phyloP scores from a whole-genome alignment of 176 grass and related monocot species.

The Phoenix roebelenii region DNA sequence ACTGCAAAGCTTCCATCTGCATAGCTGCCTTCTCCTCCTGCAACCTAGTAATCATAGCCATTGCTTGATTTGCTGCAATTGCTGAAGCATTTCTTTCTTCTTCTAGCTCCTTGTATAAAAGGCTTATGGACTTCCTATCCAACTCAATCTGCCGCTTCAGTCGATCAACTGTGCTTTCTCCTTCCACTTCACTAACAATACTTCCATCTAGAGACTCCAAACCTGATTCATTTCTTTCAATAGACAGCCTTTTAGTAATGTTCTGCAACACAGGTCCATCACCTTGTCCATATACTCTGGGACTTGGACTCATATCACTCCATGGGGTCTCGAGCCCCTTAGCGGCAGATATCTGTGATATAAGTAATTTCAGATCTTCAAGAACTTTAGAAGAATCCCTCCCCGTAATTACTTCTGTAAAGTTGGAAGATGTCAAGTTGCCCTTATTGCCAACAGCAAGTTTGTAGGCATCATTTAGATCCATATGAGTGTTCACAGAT shows the following conservation, averaged over 20 bases:
- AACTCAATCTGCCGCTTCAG: slow-evolving; percentile 52
- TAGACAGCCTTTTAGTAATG: slow-evolving; percentile 66
- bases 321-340: slow-evolving; percentile 46
- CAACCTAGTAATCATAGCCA: slow-evolving; percentile 91
- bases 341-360: slow-evolving; percentile 69
- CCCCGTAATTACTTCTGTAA: slow-evolving; percentile 76
- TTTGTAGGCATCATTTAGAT: slow-evolving; percentile 68
- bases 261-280: slow-evolving; percentile 63
- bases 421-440: slow-evolving; percentile 50
- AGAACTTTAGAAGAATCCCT: slow-evolving; percentile 66
- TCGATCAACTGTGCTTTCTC: slow-evolving; percentile 40
- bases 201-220: slow-evolving; percentile 70
- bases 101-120: slow-evolving; percentile 78
- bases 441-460: slow-evolving; percentile 43
- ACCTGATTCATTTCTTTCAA: slow-evolving; percentile 63
- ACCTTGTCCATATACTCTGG: slow-evolving; percentile 39
- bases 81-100: slow-evolving; percentile 74
- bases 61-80: slow-evolving; percentile 71
- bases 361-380: slow-evolving; percentile 65
- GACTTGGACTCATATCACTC: slow-evolving; percentile 52
- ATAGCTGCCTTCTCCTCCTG: slow-evolving; percentile 83
- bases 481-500: slow-evolving; percentile 54
- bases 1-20: slow-evolving; percentile 73
- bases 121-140: slow-evolving; percentile 53
- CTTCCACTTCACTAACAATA: slow-evolving; percentile 56